Conservation (phyloP, 2,329 filamentous ascomycete genomes). For the Ampelomyces quisqualis region DNA sequence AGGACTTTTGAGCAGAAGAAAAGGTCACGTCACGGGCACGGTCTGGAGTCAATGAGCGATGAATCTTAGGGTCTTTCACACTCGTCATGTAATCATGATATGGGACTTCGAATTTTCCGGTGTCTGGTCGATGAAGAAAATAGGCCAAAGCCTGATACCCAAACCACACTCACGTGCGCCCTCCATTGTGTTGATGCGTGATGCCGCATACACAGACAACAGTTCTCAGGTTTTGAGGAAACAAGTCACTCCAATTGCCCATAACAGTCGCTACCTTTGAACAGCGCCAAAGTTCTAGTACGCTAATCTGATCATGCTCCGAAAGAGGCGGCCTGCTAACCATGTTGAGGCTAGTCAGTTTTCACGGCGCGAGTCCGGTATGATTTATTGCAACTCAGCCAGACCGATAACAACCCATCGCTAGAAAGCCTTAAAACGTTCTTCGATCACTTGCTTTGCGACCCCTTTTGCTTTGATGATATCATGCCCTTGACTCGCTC, state of each 20-base stretch:
- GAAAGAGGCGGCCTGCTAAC: no score
- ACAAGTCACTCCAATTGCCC: no score
- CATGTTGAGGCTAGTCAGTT: no score
- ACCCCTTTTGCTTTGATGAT: background rate
- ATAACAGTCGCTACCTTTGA: no score
- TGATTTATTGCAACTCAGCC: no score
- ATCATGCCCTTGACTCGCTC: constrained; percentile 8
- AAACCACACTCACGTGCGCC: constrained; percentile 9
- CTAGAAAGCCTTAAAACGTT: no score
- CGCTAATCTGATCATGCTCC: no score
- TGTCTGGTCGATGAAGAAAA: constrained; percentile 42
- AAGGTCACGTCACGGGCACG: constrained; percentile 39
- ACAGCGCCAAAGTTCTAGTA: no score
- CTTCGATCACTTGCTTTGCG: no score
- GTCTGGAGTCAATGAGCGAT: constrained; percentile 45
- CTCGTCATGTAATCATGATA: constrained; percentile 42
- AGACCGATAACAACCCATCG: no score
- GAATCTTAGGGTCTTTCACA: constrained; percentile 44
- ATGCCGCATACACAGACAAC: no score
- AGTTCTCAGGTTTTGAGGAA: background rate
- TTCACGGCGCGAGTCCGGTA: no score
- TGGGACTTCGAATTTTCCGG: constrained; percentile 42
- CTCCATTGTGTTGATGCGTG: constrained; percentile 6
- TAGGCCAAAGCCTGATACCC: constrained; percentile 39
- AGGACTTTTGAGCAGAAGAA: constrained; percentile 26